These are phyloP conservation scores for Geotrichum restrictum DNA, from an alignment of 1,139 yeast species.

Conservation along the genomic window DNA sequence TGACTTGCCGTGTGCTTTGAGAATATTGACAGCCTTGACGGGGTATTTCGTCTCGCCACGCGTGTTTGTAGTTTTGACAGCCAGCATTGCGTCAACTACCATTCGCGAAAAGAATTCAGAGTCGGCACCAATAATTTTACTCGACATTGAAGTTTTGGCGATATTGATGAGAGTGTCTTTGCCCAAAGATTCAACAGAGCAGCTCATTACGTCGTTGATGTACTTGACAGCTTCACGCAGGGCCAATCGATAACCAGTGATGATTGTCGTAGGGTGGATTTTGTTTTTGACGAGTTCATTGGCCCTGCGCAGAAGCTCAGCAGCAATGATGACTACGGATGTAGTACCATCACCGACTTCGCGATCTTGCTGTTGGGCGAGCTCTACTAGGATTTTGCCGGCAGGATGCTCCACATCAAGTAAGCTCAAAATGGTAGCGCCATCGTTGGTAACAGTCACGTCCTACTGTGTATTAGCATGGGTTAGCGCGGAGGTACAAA, in stretches of 20 bases:
- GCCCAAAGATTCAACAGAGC: slow-evolving; percentile 76
- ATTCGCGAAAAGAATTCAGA: slow-evolving; percentile 82
- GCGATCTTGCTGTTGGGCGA: slow-evolving; percentile 98
- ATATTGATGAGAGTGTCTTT: slow-evolving; percentile 73
- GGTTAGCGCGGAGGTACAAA: background rate
- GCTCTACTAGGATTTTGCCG: slow-evolving; percentile 90
- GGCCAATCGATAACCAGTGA: slow-evolving; percentile 93
- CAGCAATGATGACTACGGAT: slow-evolving; percentile 92
- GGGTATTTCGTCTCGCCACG: slow-evolving; percentile 93
- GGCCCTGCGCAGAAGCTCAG: slow-evolving; percentile 88
- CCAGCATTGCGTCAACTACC: slow-evolving; percentile 94
- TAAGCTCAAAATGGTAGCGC: slow-evolving; percentile 88
- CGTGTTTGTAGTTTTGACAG: slow-evolving; percentile 84
- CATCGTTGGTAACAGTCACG: slow-evolving; percentile 97
- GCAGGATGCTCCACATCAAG: slow-evolving; percentile 99
- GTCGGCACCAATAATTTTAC: slow-evolving; percentile 95
- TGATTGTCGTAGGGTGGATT: slow-evolving; percentile 96
- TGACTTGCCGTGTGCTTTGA: slow-evolving; percentile 96
- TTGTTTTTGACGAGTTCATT: slow-evolving; percentile 89
- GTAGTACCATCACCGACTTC: slow-evolving; percentile 96
- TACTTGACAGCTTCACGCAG: slow-evolving; percentile 87
- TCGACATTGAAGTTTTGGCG: slow-evolving; percentile 96
- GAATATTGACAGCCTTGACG: slow-evolving; percentile 91
- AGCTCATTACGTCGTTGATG: slow-evolving; percentile 78
- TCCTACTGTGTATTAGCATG: slow-evolving; percentile 42